Conservation (phyloP, 2,329 filamentous ascomycete genomes). For the Emergomyces africanus region DNA sequence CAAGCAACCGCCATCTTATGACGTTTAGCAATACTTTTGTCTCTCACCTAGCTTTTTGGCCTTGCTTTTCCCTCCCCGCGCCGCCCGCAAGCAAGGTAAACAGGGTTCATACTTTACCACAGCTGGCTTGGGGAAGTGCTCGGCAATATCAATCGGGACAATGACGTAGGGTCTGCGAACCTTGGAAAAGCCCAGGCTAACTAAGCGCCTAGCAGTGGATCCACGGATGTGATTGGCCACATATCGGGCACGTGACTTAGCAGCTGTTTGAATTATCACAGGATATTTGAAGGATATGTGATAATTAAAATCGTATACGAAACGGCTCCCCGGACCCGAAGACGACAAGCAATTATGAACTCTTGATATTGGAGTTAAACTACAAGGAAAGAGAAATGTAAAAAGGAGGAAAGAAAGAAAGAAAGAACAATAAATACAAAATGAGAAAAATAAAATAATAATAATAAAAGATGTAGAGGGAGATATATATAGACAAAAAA, state of each 20-base stretch:
- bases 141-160: neutral
- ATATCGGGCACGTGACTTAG: neutral
- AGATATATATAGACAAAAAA: neutral
- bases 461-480: constrained; percentile 8
- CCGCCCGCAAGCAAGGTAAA: neutral
- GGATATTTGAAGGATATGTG: too few species aligned
- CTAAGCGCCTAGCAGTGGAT: too few species aligned
- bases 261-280: neutral
- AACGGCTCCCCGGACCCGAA: neutral
- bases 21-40: neutral
- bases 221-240: neutral
- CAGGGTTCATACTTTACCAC: neutral
- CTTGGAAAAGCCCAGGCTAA: neutral
- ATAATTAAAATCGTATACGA: too few species aligned
- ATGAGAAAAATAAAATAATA: neutral
- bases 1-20: neutral
- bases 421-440: neutral
- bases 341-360: neutral
- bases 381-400: too few species aligned
- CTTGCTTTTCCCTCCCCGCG: neutral
- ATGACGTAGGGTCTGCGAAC: neutral
- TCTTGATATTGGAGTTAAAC: neutral
- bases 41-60: neutral
- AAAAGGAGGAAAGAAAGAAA: neutral
- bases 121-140: neutral